Evolutionary conservation across 371 early-diverging fungal species (phyloP).

Genomic region (Blyttiomyces sp.): DNA sequence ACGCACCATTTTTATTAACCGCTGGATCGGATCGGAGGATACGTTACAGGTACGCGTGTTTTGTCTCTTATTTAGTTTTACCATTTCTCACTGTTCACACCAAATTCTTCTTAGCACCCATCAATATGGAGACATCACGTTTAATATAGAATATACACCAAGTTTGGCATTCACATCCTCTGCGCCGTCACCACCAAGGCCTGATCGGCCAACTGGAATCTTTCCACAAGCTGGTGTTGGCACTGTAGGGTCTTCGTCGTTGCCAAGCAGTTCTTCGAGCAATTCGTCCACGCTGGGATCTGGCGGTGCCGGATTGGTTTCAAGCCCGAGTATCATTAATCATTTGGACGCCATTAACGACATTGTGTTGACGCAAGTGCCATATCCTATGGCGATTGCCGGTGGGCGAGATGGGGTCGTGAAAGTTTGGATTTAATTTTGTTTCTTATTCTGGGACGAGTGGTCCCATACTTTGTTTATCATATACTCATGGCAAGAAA

Average conservation of each 20-base stretch:
- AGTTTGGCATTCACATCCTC: conserved; percentile 10
- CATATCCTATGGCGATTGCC: conserved; percentile 74
- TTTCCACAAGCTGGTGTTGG: conserved; percentile 1
- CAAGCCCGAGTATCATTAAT: conserved; percentile 18
- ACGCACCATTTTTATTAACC: conserved; percentile 64
- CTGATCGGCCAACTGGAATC: conserved; percentile 2
- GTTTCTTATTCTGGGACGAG: neutral
- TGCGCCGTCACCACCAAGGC: neutral
- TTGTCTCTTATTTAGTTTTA: neutral
- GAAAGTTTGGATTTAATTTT: conserved; percentile 49
- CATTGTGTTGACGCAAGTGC: conserved; percentile 63
- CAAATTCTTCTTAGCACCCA: conserved; percentile 48
- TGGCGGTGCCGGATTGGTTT: neutral
- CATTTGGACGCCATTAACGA: conserved; percentile 77
- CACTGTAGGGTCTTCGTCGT: neutral
- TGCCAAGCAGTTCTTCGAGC: neutral
- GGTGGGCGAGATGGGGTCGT: conserved; percentile 80
- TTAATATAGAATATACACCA: conserved; percentile 42
- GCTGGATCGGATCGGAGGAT: conserved; percentile 82
- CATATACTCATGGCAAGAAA: too few species aligned
- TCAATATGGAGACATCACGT: conserved; percentile 35
- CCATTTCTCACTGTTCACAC: neutral
- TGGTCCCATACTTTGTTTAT: too few species aligned
- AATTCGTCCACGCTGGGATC: neutral
- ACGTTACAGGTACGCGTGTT: conserved; percentile 70